phyloP scores from a whole-genome alignment of 257 asterid genomes.

The Ophiorrhiza pumila region DNA sequence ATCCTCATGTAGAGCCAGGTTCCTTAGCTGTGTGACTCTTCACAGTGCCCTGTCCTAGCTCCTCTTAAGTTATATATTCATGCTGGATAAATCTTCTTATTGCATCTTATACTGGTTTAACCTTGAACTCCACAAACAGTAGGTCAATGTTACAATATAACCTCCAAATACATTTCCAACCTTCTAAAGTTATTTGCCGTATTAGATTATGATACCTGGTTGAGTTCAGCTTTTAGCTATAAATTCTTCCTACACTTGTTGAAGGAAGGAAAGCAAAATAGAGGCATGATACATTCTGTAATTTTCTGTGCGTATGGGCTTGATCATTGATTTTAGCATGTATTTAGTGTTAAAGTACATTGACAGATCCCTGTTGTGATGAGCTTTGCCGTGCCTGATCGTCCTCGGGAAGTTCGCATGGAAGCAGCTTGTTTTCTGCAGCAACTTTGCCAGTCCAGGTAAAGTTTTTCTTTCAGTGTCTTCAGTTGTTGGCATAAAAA shows the following conservation, averaged over 20 bases:
- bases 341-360: background rate
- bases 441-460: constrained; percentile 99
- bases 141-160: background rate
- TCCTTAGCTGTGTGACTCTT: background rate
- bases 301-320: background rate
- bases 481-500: constrained; percentile 11
- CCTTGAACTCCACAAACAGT: background rate
- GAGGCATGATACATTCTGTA: background rate
- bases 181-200: background rate
- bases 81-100: background rate
- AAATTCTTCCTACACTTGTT: background rate
- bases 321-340: background rate
- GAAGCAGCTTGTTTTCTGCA: constrained; percentile 95
- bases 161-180: background rate
- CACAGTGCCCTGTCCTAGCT: background rate
- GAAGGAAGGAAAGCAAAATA: background rate
- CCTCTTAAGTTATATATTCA: background rate
- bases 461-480: constrained; percentile 13
- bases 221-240: background rate
- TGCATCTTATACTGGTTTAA: background rate
- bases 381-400: constrained; percentile 94
- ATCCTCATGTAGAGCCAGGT: background rate
- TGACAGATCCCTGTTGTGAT: constrained; percentile 81
- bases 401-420: constrained; percentile 91
- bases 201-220: background rate